phyloP scores from a whole-genome alignment of 1,284 basidiomycete species.

The Moesziomyces parantarcticus region DNA sequence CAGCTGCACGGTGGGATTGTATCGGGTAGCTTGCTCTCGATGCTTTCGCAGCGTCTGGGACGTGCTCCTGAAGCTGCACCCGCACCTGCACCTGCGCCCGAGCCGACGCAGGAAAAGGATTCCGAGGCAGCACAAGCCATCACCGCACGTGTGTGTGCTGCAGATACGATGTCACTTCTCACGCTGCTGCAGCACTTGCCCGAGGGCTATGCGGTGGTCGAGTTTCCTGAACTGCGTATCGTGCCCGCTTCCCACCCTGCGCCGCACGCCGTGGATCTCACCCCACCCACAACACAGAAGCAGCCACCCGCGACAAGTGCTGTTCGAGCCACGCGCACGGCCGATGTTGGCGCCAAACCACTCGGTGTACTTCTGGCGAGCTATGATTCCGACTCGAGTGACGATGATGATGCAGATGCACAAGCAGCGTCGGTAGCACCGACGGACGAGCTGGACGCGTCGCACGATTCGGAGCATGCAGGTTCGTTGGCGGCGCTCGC shows the following conservation, averaged over 20 bases:
- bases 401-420: neutral
- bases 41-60: conserved; percentile 18
- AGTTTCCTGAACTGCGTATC: conserved; percentile 24
- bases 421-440: neutral
- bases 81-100: neutral
- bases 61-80: conserved; percentile 1
- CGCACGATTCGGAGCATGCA: neutral
- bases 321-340: neutral
- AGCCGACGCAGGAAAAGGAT: neutral
- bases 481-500: conserved; percentile 4
- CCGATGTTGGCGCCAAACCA: neutral
- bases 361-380: conserved; percentile 11
- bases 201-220: conserved; percentile 20
- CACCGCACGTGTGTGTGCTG: neutral
- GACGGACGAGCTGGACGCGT: neutral
- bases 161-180: conserved; percentile 5
- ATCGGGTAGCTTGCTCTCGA: conserved; percentile 11
- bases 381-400: conserved; percentile 21
- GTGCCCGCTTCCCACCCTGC: neutral
- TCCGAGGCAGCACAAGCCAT: conserved; percentile 5
- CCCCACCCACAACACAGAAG: neutral
- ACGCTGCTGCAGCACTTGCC: conserved; percentile 15
- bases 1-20: conserved; percentile 11
- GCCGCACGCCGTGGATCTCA: neutral
- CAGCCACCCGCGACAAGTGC: neutral